Conservation (phyloP, 257 asterid species). For the Solanum virginianum region DNA sequence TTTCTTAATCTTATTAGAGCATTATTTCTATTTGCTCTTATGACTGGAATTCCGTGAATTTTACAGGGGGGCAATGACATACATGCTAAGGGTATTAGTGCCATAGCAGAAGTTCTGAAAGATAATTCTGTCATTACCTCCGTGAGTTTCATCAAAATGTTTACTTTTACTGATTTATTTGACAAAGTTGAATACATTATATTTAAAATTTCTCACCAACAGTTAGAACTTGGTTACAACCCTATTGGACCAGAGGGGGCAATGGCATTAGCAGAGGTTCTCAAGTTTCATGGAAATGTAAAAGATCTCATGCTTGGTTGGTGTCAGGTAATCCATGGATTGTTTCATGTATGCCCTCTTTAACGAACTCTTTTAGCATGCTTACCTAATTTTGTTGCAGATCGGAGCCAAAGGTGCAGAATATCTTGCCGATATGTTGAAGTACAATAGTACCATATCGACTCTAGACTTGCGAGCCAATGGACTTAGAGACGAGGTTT, state of each 20-base stretch:
- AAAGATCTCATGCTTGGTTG: conserved; percentile 87
- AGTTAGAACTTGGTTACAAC: conserved; percentile 94
- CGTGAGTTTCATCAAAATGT: conserved; percentile 31
- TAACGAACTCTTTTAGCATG: conserved; percentile 5
- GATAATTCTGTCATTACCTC: conserved; percentile 72
- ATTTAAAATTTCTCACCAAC: conserved; percentile 1
- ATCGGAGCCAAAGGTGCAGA: conserved; percentile 82
- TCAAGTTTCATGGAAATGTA: conserved; percentile 76
- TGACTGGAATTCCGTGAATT: neutral
- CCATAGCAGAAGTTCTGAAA: conserved; percentile 62
- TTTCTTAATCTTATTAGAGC: neutral
- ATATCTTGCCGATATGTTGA: conserved; percentile 79
- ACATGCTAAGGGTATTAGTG: conserved; percentile 64
- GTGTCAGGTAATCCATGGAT: conserved; percentile 68
- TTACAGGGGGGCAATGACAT: conserved; percentile 94
- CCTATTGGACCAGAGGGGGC: conserved; percentile 96
- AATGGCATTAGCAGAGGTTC: conserved; percentile 81
- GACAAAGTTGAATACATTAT: neutral
- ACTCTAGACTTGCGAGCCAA: conserved; percentile 84
- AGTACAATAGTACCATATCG: conserved; percentile 67
- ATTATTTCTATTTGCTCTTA: neutral
- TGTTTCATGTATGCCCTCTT: neutral
- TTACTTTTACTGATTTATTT: neutral
- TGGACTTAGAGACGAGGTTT: conserved; percentile 92
- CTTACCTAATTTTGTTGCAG: conserved; percentile 22